Conservation (phyloP, 2,329 filamentous ascomycete species). For the Xylariomycetidae sp. region DNA sequence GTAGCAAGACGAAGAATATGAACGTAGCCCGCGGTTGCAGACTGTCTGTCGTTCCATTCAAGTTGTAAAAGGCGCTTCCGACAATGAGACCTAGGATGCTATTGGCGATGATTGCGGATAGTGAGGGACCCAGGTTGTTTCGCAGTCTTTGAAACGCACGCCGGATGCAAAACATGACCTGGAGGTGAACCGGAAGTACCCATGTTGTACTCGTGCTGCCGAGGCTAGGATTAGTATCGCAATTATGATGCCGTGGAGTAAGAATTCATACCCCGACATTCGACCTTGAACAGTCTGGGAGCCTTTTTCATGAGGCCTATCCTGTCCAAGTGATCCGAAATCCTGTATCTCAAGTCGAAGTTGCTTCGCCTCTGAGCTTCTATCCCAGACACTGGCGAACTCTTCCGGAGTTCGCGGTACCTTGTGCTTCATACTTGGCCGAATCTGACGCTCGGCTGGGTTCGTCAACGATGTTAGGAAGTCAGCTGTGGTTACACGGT, state of each 20-base stretch:
- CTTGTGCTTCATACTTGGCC: constrained; percentile 46
- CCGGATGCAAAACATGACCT: constrained; percentile 1
- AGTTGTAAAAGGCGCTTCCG: constrained; percentile 70
- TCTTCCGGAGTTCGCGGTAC: constrained; percentile 54
- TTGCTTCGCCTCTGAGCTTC: constrained; percentile 32
- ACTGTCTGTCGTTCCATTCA: constrained; percentile 53
- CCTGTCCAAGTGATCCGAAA: too few species aligned
- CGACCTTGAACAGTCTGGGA: too few species aligned
- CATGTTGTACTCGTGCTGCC: too few species aligned
- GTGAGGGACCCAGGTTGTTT: too few species aligned
- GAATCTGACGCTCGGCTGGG: constrained; percentile 46
- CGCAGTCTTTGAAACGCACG: constrained; percentile 1
- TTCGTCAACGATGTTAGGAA: constrained; percentile 65
- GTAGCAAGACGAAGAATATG: constrained; percentile 77
- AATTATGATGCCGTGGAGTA: too few species aligned
- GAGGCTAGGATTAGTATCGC: neutral
- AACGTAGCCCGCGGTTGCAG: constrained; percentile 73
- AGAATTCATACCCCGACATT: too few species aligned
- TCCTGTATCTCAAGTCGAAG: neutral
- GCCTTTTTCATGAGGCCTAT: too few species aligned
- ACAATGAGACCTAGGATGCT: constrained; percentile 69
- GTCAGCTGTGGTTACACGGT: constrained; percentile 60
- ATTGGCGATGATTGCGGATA: constrained; percentile 78
- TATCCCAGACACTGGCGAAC: constrained; percentile 51
- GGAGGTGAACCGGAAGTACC: too few species aligned